phyloP scores from a whole-genome alignment of 2,329 filamentous ascomycete species.

The Helotiales sp. region DNA sequence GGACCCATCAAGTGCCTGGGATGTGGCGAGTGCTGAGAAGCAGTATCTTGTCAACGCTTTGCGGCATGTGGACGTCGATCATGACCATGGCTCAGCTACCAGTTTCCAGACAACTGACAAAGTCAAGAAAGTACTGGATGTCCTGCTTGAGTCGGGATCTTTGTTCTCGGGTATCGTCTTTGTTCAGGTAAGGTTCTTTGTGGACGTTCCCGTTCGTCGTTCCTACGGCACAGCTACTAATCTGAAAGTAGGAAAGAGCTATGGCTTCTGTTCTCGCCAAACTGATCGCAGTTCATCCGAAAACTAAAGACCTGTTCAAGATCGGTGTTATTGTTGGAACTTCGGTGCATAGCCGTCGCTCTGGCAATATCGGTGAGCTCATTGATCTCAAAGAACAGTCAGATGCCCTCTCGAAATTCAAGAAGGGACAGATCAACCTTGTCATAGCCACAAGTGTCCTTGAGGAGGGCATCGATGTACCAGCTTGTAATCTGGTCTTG shows the following conservation, averaged over 20 bases:
- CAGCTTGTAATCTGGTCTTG: conserved; percentile 61
- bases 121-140: conserved; percentile 52
- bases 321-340: conserved; percentile 58
- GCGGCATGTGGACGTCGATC: conserved; percentile 35
- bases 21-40: conserved; percentile 47
- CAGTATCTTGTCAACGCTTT: conserved; percentile 54
- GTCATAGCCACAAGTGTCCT: conserved; percentile 61
- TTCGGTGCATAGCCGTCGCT: conserved; percentile 40
- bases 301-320: conserved; percentile 45
- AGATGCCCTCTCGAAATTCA: conserved; percentile 50
- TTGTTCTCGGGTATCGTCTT: conserved; percentile 63
- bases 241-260: conserved; percentile 51
- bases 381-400: conserved; percentile 38
- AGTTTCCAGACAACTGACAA: conserved; percentile 54
- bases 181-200: conserved; percentile 61
- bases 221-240: not conserved
- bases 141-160: conserved; percentile 43
- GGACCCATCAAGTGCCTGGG: conserved; percentile 43
- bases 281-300: conserved; percentile 48
- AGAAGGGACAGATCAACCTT: conserved; percentile 53
- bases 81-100: conserved; percentile 25
- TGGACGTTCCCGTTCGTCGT: conserved; percentile 54
- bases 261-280: conserved; percentile 61
- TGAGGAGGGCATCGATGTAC: conserved; percentile 66
- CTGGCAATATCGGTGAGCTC: conserved; percentile 43